phyloP scores from a whole-genome alignment of 148 eudicot species.

The Pharnaceum exiguum region DNA sequence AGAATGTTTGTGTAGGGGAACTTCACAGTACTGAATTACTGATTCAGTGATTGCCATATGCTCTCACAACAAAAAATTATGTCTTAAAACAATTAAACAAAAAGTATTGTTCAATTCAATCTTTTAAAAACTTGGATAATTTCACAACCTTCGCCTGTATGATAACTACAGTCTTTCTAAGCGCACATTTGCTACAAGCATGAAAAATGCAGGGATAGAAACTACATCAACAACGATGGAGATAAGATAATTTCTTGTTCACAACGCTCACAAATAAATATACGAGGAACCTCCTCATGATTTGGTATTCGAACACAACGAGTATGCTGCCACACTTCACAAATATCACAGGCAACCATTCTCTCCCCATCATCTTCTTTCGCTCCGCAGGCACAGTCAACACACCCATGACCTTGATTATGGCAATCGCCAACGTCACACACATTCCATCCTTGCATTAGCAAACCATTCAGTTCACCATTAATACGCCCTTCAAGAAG shows the following conservation, averaged over 20 bases:
- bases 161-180: too few relatives aligned
- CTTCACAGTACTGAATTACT: too few relatives aligned
- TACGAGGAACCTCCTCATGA: slow-evolving; percentile 59
- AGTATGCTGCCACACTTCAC: slow-evolving; percentile 91
- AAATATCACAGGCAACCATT: slow-evolving; percentile 86
- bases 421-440: slow-evolving; percentile 15
- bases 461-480: slow-evolving; percentile 4
- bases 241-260: slow-evolving; percentile 68
- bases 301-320: slow-evolving; percentile 75
- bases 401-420: slow-evolving; percentile 28
- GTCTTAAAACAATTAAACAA: too few relatives aligned
- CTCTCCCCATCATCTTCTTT: slow-evolving; percentile 85
- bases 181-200: too few relatives aligned
- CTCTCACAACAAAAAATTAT: too few relatives aligned
- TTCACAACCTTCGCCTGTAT: too few relatives aligned
- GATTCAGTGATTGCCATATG: too few relatives aligned
- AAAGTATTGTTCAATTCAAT: too few relatives aligned
- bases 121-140: too few relatives aligned
- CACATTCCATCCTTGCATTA: slow-evolving; percentile 22
- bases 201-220: background rate
- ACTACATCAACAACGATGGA: slow-evolving; percentile 40
- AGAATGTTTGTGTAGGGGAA: too few relatives aligned
- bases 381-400: slow-evolving; percentile 83
- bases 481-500: slow-evolving; percentile 51
- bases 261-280: slow-evolving; percentile 73